Percentiles rank a stretch among this genome's conserved stretches.
phyloP scores from a whole-genome alignment of 805 yeast species.

The Yamadazyma tumulicola region DNA sequence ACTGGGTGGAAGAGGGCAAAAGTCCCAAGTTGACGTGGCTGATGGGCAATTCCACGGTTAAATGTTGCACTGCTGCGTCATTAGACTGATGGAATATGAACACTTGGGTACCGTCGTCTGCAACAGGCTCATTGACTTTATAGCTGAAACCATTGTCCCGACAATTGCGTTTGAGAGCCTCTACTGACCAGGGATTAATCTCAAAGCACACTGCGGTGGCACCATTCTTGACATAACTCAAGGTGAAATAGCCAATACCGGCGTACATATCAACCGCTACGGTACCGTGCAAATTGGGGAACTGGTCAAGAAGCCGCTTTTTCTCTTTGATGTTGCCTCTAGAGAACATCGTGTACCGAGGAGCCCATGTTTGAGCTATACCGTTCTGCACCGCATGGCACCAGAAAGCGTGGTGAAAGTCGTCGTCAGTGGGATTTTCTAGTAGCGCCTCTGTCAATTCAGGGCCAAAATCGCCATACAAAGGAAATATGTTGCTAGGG shows the following conservation, averaged over 20 bases:
- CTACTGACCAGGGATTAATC: slow-evolving; percentile 77
- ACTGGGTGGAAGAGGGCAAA: slow-evolving; percentile 63
- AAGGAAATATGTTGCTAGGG: slow-evolving; percentile 57
- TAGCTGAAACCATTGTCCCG: slow-evolving; percentile 39
- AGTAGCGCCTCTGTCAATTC: slow-evolving; percentile 36
- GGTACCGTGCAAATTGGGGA: slow-evolving; percentile 30
- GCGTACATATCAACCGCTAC: slow-evolving; percentile 69
- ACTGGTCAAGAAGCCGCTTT: slow-evolving; percentile 52
- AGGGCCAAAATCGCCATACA: slow-evolving; percentile 68
- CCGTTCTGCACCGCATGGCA: slow-evolving; percentile 69
- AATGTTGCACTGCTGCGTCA: slow-evolving; percentile 43
- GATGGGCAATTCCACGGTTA: slow-evolving; percentile 22
- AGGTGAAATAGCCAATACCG: slow-evolving; percentile 83
- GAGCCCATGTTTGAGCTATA: slow-evolving; percentile 79
- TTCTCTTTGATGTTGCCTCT: slow-evolving; percentile 85
- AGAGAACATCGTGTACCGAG: slow-evolving; percentile 80
- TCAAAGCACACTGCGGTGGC: slow-evolving; percentile 76
- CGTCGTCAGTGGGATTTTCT: slow-evolving; percentile 36
- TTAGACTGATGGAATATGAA: slow-evolving; percentile 66
- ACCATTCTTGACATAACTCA: slow-evolving; percentile 56
- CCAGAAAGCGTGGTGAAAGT: slow-evolving; percentile 64
- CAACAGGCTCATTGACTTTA: slow-evolving; percentile 33
- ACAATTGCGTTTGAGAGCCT: slow-evolving; percentile 63
- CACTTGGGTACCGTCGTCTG: slow-evolving; percentile 26
- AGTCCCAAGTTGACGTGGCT: slow-evolving; percentile 75